Conservation (phyloP, 2,329 filamentous ascomycete genomes). For the Achaetomium macrosporum region DNA sequence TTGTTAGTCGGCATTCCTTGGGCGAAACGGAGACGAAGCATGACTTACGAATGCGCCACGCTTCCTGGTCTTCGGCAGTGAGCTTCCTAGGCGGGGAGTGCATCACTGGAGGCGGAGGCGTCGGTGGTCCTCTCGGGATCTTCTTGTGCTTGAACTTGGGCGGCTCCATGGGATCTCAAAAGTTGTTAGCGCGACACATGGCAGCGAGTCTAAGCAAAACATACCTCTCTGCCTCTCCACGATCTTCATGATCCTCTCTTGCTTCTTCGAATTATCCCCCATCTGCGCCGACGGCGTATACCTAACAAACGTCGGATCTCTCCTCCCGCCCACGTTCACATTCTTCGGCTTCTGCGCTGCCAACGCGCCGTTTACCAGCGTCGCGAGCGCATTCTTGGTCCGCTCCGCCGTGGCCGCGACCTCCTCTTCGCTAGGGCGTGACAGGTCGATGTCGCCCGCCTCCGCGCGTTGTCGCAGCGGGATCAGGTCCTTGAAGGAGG, state of each 20-base stretch:
- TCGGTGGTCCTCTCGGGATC: conserved; percentile 86
- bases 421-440: conserved; percentile 76
- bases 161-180: conserved; percentile 83
- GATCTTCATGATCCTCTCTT: conserved; percentile 97
- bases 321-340: conserved; percentile 71
- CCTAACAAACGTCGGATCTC: conserved; percentile 86
- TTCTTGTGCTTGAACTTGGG: conserved; percentile 99
- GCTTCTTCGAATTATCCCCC: conserved; percentile 79
- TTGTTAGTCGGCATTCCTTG: not conserved
- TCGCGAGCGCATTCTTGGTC: conserved; percentile 79
- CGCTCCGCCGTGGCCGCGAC: conserved; percentile 78
- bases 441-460: conserved; percentile 83
- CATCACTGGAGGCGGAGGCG: conserved; percentile 88
- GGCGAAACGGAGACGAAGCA: not conserved
- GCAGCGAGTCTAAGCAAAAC: not conserved
- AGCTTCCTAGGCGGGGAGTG: conserved; percentile 91
- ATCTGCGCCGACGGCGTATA: conserved; percentile 97
- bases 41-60: conserved; percentile 66
- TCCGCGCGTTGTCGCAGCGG: conserved; percentile 88
- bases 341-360: conserved; percentile 95
- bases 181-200: conserved; percentile 3
- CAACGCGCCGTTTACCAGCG: conserved; percentile 76
- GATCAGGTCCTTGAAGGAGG: conserved; percentile 95
- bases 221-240: conserved; percentile 70
- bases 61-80: conserved; percentile 94